These are phyloP conservation scores for Blastobotrys illinoisensis DNA, from an alignment of 1,139 yeast species.

Conservation along the genomic window DNA sequence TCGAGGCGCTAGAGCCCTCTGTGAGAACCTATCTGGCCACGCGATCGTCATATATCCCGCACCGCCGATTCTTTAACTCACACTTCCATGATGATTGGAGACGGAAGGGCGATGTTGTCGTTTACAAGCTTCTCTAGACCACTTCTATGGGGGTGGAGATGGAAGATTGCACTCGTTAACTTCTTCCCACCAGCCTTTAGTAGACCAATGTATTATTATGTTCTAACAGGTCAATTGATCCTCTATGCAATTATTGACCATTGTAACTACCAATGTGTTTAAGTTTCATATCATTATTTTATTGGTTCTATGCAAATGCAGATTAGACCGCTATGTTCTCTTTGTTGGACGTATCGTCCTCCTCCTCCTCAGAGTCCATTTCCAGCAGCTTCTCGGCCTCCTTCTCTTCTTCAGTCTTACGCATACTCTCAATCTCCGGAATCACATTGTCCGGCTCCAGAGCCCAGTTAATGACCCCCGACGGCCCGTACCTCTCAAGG, in stretches of 20 bases:
- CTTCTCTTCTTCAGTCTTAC: conserved; percentile 10
- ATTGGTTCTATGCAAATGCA: neutral
- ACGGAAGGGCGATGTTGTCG: conserved; percentile 70
- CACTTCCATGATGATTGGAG: conserved; percentile 84
- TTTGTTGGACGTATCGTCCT: neutral
- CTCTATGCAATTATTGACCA: too few species aligned
- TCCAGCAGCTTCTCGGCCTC: neutral
- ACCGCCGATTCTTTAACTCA: conserved; percentile 63
- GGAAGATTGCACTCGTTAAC: too few species aligned
- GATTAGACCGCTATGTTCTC: neutral
- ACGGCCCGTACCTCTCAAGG: conserved; percentile 38
- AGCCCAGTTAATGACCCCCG: conserved; percentile 62
- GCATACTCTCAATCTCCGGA: conserved; percentile 41
- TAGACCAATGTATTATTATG: too few species aligned
- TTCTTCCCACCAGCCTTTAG: too few species aligned
- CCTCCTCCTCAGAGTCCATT: neutral
- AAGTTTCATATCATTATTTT: too few species aligned
- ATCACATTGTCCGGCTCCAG: conserved; percentile 48
- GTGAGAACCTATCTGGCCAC: conserved; percentile 39
- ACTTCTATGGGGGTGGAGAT: neutral
- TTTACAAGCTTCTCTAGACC: conserved; percentile 35
- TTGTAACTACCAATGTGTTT: too few species aligned
- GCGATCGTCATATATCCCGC: conserved; percentile 41
- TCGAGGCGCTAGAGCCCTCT: conserved; percentile 52
- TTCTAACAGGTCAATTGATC: too few species aligned